Conservation (phyloP, 768 basidiomycete genomes). For the Panus rudis region DNA sequence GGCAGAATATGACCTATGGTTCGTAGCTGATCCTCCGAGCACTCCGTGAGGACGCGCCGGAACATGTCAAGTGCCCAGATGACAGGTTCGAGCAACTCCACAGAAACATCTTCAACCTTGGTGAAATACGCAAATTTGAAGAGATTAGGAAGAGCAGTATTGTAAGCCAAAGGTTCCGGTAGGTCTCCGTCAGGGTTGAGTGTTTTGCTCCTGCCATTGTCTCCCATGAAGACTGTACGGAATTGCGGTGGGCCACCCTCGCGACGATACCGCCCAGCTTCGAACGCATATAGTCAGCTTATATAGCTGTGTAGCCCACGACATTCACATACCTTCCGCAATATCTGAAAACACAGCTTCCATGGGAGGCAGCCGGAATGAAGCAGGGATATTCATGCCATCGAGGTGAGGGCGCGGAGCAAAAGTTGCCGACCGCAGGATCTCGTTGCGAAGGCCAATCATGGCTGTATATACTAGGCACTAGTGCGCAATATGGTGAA, state of each 20-base stretch:
- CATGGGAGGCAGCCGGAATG: conserved; percentile 7
- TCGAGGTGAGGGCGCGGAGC: conserved; percentile 7
- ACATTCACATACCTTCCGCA: not conserved
- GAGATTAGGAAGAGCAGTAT: conserved; percentile 8
- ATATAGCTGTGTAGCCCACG: too few relatives aligned
- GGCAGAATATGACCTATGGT: conserved; percentile 13
- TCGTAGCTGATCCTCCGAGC: conserved; percentile 14
- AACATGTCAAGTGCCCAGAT: conserved; percentile 18
- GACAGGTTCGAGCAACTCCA: conserved; percentile 12
- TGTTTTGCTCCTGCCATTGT: not conserved
- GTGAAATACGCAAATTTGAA: conserved; percentile 19
- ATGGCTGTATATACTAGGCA: too few relatives aligned
- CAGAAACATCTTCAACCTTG: conserved; percentile 14
- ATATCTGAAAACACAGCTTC: conserved; percentile 2
- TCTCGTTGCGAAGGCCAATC: conserved; percentile 2
- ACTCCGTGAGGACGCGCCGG: conserved; percentile 14
- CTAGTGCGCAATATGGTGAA: too few relatives aligned
- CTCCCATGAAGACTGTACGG: not conserved
- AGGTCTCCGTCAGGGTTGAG: not conserved
- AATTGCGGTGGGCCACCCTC: not conserved
- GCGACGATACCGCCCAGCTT: not conserved
- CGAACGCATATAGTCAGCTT: not conserved
- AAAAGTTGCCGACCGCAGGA: not conserved
- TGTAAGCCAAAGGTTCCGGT: conserved; percentile 5
- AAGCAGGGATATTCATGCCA: conserved; percentile 2